These are phyloP conservation scores for Metschnikowia anglica DNA, from an alignment of 805 yeast genomes.

Conservation along the genomic window DNA sequence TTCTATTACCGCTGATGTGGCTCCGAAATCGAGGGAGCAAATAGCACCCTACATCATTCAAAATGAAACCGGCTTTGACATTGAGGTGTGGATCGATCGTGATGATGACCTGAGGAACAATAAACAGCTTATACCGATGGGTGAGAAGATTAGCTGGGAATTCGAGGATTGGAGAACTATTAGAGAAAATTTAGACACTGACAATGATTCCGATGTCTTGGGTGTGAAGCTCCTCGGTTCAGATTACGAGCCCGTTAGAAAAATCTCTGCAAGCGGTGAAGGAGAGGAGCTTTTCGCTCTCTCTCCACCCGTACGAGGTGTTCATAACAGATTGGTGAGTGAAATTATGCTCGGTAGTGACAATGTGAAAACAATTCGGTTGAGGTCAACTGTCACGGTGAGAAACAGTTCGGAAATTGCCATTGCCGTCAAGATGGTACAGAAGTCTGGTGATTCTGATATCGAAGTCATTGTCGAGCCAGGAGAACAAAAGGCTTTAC, in stretches of 20 bases:
- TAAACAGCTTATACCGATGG: conserved; percentile 43
- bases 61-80: conserved; percentile 81
- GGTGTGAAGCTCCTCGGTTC: conserved; percentile 62
- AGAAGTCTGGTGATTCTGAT: conserved; percentile 30
- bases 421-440: conserved; percentile 45
- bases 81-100: conserved; percentile 71
- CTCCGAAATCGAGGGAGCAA: conserved; percentile 66
- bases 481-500: conserved; percentile 62
- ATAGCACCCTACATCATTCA: conserved; percentile 77
- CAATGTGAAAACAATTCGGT: conserved; percentile 72
- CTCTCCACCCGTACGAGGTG: conserved; percentile 56
- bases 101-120: conserved; percentile 39
- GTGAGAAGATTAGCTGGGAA: conserved; percentile 70
- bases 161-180: conserved; percentile 92
- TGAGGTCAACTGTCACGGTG: conserved; percentile 73
- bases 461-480: conserved; percentile 47
- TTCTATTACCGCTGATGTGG: conserved; percentile 52
- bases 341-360: conserved; percentile 70
- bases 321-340: conserved; percentile 73
- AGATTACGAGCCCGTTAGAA: conserved; percentile 50
- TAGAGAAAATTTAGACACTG: conserved; percentile 74
- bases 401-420: conserved; percentile 62
- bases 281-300: conserved; percentile 78
- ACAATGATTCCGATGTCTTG: conserved; percentile 57
- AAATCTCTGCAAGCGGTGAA: conserved; percentile 70